Base-by-base conservation (phyloP, 305 asterid species). In the Coffea humblotiana region DNA sequence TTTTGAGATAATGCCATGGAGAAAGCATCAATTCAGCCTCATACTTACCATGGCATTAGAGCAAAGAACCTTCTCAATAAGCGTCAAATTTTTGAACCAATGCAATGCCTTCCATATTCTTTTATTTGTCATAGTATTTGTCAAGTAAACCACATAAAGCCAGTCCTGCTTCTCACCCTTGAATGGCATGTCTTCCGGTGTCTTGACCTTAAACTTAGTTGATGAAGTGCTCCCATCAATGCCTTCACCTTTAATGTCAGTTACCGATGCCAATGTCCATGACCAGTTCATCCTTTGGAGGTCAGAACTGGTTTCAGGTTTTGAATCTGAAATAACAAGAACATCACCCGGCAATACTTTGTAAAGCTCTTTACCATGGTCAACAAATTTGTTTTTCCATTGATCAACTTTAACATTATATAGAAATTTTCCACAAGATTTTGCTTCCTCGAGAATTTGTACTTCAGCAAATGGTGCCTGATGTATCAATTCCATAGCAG, bases 311-410 rank as follows among this genome's bases (percentile, higher is more conserved):
- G 86, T 78, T 80, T 88, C 88, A 18, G 93, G 96, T 77, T 89
- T 90, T 15, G 51, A 69, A 80, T 88, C 88, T 3, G 88, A 86
- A 48, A 91, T 72, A 67, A 92, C 71, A 45, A 92, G 71, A 74
- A 90, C 56, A 81, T 92, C 96, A 60, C 92, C 93, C 0, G 94
- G 93, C 82, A 87, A 81, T n/a, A 90, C 84, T 79, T 84, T 85
- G 81, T 92, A 91, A 2, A 82, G 93, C 83, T 90, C 89, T 71
- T 72, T 83, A 2, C 88, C 90, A 27, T 83, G 79, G 27, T 82
- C 88, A 51, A 82, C 75, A 2, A 32, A 40, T 51, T 61, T 83
- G 81, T 91, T 88, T 72, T 77, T 80, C 95, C 95, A 91, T 37
- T 18, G 72, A 69, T 83, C 89, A 37, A 87, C 85, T 48, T 73